These are phyloP conservation scores for Cyclotella cryptica DNA, from an alignment of 108 stramenopile genomes.

Conservation along the genomic window DNA sequence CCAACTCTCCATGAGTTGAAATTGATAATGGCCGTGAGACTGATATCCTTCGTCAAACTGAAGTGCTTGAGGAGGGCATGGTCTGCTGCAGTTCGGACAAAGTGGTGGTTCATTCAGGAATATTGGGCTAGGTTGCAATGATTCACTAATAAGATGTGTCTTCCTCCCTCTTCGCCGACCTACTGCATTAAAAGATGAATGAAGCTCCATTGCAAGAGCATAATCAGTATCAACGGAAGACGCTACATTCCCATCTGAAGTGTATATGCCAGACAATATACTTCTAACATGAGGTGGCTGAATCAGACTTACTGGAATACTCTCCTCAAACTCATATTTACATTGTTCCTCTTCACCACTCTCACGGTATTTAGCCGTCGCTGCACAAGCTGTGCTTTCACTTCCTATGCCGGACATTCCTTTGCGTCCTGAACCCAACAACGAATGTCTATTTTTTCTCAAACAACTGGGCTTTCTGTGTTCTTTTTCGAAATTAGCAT, in stretches of 20 bases:
- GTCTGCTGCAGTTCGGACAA: conserved; percentile 63
- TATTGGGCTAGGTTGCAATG: background rate
- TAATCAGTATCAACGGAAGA: conserved; percentile 5
- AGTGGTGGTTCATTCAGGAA: conserved; percentile 47
- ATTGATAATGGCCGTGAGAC: conserved; percentile 75
- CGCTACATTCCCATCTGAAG: background rate
- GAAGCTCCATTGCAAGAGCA: background rate
- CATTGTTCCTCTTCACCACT: background rate
- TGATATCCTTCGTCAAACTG: conserved; percentile 85
- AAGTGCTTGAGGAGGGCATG: conserved; percentile 66
- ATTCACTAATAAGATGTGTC: background rate
- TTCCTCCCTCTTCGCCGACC: background rate
- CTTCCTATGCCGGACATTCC: background rate
- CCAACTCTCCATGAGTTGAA: conserved; percentile 69
- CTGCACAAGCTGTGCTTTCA: too few species aligned
- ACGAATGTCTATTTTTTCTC: conserved; percentile 39
- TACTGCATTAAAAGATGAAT: background rate
- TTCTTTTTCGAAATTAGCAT: conserved; percentile 26
- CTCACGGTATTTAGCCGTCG: background rate
- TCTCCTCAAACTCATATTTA: conserved; percentile 35
- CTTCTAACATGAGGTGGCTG: conserved; percentile 25
- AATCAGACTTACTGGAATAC: conserved; percentile 20
- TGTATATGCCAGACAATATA: conserved; percentile 10
- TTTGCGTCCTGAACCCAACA: background rate
- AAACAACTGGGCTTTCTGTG: conserved; percentile 55